Base-by-base conservation (phyloP, 2,329 filamentous ascomycete genomes). In the Paraconiothyrium sp. region DNA sequence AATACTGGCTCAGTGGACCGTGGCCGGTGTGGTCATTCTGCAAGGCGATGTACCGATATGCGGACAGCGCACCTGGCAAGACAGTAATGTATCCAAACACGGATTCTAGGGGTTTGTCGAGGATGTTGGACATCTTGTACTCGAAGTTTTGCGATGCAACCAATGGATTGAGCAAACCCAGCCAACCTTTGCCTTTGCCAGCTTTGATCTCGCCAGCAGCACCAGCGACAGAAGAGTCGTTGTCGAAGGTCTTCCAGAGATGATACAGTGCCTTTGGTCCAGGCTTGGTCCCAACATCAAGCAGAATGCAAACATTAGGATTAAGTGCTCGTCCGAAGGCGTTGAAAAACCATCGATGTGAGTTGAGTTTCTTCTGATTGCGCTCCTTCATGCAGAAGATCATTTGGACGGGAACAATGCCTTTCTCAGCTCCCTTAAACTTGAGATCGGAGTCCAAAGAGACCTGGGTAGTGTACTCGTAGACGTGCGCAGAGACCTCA, bases 71-170 rank as follows among this genome's bases (percentile, higher is more conserved):
- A 79, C 95, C 96, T 0, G 95, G 96, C 67, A 99, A 83, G 70
- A 99, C 95, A 6, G 94, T 98, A 70, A 99, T 99, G 76, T 98
- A 99, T 1, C 95, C 95, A 77, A 99, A 99, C 0, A 97, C 94
- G 0, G 93, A 97, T 78, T 99, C 95, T 2, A 99, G 84, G 0
- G 95, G 95, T 79, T 99, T 99, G 78, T 99, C 95, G 30, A 99
- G 85, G 72, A 99, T 99, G 72, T 99, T 99, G 44, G 93, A 97
- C 93, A 99, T 97, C 80, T 99, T 99, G 84, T 99, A 99, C 83
- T 99, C 95, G 69, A 99, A 99, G 77, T 99, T 99, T 73, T 99
- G 95, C 49, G 93, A 97, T 0, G 95, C 95, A 16, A 99, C 94
- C 6, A 99, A 84, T 0, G 95, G 95, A 72, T 99, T 99, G 49